Evolutionary conservation across 1,284 basidiomycete genomes (phyloP).

Genomic region (Mycena citricolor): DNA sequence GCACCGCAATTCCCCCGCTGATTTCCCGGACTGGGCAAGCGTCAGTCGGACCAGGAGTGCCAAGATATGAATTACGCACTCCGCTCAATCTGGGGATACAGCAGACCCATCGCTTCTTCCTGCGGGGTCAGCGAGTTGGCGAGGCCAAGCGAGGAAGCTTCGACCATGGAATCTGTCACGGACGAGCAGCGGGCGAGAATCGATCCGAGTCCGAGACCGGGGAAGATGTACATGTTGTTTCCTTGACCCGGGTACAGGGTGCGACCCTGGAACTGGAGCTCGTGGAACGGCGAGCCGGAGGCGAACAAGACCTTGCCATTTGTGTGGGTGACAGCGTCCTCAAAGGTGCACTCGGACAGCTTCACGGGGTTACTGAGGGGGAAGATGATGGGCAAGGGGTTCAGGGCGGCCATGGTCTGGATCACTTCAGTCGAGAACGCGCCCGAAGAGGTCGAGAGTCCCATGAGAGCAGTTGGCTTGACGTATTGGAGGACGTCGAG

Average conservation of each 20-base stretch:
- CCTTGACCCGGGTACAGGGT: conserved; percentile 81
- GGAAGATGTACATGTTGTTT: conserved; percentile 71
- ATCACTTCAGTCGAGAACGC: conserved; percentile 76
- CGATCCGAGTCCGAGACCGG: conserved; percentile 79
- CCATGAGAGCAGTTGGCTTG: conserved; percentile 88
- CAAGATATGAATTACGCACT: conserved; percentile 39
- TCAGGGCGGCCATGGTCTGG: conserved; percentile 80
- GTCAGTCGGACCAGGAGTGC: conserved; percentile 8
- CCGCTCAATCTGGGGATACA: conserved; percentile 77
- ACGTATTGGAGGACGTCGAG: conserved; percentile 84
- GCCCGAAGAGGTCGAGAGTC: conserved; percentile 83
- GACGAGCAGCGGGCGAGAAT: conserved; percentile 66
- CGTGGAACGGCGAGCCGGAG: conserved; percentile 86
- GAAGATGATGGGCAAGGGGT: conserved; percentile 90
- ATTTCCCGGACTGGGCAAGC: conserved; percentile 65
- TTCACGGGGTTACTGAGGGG: conserved; percentile 93
- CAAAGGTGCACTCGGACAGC: conserved; percentile 84
- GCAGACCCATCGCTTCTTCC: conserved; percentile 63
- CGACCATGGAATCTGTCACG: conserved; percentile 82
- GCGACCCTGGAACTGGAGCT: conserved; percentile 57
- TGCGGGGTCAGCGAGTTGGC: conserved; percentile 74
- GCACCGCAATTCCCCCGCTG: conserved; percentile 68
- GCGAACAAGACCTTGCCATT: conserved; percentile 83
- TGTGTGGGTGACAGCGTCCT: conserved; percentile 80
- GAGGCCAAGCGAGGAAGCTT: conserved; percentile 75